A percentile compares a stretch with the other conserved stretches of the same genome.
Evolutionary conservation across 2,329 filamentous ascomycete species (phyloP).

Genomic region (Aspergillus nomiae): DNA sequence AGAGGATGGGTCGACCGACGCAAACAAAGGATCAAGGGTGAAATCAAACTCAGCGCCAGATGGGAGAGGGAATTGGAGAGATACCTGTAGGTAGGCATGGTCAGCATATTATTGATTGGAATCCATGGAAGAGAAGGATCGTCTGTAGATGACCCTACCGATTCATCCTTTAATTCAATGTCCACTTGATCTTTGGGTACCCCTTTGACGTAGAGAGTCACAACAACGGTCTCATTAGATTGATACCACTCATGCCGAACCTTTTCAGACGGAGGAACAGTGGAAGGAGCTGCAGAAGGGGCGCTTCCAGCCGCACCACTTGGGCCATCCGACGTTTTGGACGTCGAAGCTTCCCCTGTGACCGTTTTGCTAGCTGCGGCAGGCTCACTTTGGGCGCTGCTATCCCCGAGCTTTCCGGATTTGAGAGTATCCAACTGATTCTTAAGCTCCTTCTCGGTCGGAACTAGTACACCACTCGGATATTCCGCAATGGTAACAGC

Average conservation of each 20-base stretch:
- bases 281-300: not conserved
- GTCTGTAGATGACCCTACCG: conserved; percentile 38
- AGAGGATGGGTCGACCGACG: conserved; percentile 60
- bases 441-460: conserved; percentile 43
- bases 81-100: conserved; percentile 42
- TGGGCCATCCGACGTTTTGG: conserved; percentile 9
- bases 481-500: conserved; percentile 54
- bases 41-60: conserved; percentile 60
- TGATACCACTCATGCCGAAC: conserved; percentile 72
- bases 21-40: conserved; percentile 67
- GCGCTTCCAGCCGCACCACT: conserved; percentile 1
- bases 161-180: conserved; percentile 54
- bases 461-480: conserved; percentile 51
- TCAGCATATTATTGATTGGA: conserved; percentile 19
- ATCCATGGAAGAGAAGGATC: conserved; percentile 14
- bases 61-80: conserved; percentile 60
- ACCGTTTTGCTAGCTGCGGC: conserved; percentile 7
- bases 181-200: conserved; percentile 59
- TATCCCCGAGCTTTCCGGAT: conserved; percentile 23
- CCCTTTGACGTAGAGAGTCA: conserved; percentile 68
- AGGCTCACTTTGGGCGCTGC: not conserved
- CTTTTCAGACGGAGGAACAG: conserved; percentile 48
- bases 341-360: not conserved
- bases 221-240: conserved; percentile 59
- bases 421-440: conserved; percentile 35